Base-by-base conservation (phyloP, 2,329 filamentous ascomycete genomes). In the Clathrospora elynae region DNA sequence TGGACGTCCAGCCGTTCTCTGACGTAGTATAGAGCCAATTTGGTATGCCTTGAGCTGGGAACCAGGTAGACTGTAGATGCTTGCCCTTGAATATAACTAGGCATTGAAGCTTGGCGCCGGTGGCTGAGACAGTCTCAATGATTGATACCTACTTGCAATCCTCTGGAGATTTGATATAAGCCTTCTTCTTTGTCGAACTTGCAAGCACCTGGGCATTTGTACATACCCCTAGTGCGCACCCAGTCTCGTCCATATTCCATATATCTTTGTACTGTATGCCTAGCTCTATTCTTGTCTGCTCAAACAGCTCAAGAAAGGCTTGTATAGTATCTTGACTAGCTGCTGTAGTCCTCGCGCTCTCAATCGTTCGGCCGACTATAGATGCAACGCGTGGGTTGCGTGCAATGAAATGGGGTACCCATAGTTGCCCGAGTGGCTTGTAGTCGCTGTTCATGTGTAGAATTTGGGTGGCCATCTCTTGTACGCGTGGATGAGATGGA, bases 81-180 rank as follows among this genome's bases (percentile, higher is more conserved):
- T 58, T 42, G 16, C 49, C 51, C 35, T 53, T 55, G 32, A 55
- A 55, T 14, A 55, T 48, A 9, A 55, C 39, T 29, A 41, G 24
- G 17, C 26, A 40, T 25, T 38, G 25, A 3, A 52, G 42, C 19
- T 45, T 46, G 5, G 12, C 2, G 13, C 51, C 35, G 3, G 14
- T 35, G 12, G 53, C 42, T 10, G 18, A 46, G 8, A 56, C 22
- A 13, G 20, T 29, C 49, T 57, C 40, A 17, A 57, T 38, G 30
- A 57, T 47, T 16, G 20, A 53, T 19, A 50, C 55, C 55, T 37
- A 59, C 39, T 55, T 37, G 7, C 37, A 38, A 49, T 55, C 42
- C 37, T 57, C 48, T 52, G 25, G 46, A 35, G 42, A 46, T 40
- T 50, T 43, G 11, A 43, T 29, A 41, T 51, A 48, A 49, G 53